phyloP scores from a whole-genome alignment of 305 asterid genomes.

The Solanum hybrid region DNA sequence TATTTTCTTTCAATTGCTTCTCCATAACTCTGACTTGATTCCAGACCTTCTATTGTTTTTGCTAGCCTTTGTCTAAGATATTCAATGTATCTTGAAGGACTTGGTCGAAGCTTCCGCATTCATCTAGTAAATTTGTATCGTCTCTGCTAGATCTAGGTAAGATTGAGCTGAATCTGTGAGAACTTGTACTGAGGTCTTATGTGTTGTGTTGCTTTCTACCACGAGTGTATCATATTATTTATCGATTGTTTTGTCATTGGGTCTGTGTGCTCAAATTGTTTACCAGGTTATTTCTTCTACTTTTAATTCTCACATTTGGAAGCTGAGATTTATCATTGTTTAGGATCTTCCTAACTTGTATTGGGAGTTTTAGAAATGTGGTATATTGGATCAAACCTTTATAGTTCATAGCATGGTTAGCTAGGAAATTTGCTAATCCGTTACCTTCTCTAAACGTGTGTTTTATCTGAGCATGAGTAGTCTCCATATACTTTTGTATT shows the following conservation, averaged over 20 bases:
- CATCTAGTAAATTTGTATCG: neutral
- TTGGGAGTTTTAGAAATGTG: neutral
- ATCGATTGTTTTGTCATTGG: neutral
- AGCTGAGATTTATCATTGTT: neutral
- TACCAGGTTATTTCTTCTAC: neutral
- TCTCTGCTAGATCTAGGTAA: neutral
- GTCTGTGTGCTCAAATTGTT: neutral
- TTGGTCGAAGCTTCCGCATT: neutral
- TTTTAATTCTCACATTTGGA: neutral
- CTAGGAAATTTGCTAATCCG: neutral
- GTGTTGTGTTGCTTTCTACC: neutral
- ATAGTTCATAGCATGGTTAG: neutral
- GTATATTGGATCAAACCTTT: neutral
- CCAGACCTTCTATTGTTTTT: neutral
- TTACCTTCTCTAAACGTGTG: neutral
- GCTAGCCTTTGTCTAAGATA: neutral
- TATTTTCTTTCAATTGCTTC: neutral
- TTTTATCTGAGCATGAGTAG: too few species aligned
- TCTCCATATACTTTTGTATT: neutral
- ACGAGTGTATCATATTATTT: neutral
- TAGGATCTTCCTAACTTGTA: neutral
- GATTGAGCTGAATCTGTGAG: neutral
- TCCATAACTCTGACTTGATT: neutral
- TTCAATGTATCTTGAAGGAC: neutral
- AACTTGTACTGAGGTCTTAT: neutral